Evolutionary conservation across 1,284 basidiomycete species (phyloP).

Genomic region (Polyporus tsugae): DNA sequence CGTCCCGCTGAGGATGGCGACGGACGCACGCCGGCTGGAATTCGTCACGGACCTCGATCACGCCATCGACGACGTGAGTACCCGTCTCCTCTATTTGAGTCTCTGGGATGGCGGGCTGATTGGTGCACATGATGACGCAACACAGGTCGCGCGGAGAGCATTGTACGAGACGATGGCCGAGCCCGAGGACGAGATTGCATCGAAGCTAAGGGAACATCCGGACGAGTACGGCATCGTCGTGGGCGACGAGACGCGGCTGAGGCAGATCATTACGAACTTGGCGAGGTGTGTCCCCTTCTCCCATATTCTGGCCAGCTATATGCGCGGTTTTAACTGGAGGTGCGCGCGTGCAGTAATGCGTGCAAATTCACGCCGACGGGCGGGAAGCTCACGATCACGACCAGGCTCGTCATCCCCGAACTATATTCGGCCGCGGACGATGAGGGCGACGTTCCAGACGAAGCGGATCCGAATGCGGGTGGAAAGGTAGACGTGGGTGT

Average conservation of each 20-base stretch:
- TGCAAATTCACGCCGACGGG: constrained; percentile 85
- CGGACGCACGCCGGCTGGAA: constrained; percentile 73
- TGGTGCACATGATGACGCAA: neutral
- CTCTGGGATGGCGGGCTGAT: neutral
- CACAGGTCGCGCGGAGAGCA: constrained; percentile 60
- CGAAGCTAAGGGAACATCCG: constrained; percentile 51
- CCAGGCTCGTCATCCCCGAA: constrained; percentile 61
- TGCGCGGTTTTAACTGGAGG: neutral
- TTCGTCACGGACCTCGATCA: constrained; percentile 78
- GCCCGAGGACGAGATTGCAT: constrained; percentile 47
- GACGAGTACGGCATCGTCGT: constrained; percentile 72
- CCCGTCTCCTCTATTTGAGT: neutral
- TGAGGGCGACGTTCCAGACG: constrained; percentile 21
- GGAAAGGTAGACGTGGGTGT: neutral
- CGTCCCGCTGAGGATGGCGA: constrained; percentile 78
- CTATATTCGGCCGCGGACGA: constrained; percentile 13
- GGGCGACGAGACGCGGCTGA: constrained; percentile 82
- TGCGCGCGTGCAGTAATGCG: constrained; percentile 58
- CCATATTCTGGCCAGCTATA: neutral
- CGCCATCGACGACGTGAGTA: constrained; percentile 72
- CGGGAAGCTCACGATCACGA: constrained; percentile 68
- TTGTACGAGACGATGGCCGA: constrained; percentile 67
- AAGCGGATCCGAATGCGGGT: constrained; percentile 7
- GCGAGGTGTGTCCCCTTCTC: constrained; percentile 59
- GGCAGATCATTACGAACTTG: constrained; percentile 83